These are phyloP conservation scores for Gloeophyllum trabeum DNA, from an alignment of 768 basidiomycete species.

Conservation along the genomic window DNA sequence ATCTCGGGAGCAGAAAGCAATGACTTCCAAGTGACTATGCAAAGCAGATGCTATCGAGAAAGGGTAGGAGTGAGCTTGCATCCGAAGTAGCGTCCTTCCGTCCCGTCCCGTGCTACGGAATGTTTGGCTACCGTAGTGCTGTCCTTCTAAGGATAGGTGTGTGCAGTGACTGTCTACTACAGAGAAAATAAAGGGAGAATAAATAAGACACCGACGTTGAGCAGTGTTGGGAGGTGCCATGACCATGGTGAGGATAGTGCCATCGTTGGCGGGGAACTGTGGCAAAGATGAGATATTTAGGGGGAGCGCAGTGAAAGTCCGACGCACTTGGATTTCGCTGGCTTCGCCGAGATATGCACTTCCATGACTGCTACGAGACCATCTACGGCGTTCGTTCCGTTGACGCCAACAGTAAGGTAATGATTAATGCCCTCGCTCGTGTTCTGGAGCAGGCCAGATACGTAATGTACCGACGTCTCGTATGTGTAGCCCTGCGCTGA, in stretches of 20 bases:
- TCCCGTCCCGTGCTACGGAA: too few relatives aligned
- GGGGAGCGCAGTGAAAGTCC: background rate
- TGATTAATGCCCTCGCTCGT: slow-evolving; percentile 66
- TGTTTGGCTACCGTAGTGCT: too few relatives aligned
- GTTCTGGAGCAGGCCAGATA: slow-evolving; percentile 61
- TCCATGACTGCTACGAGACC: slow-evolving; percentile 75
- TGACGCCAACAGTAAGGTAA: slow-evolving; percentile 35
- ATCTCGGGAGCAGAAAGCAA: too few relatives aligned
- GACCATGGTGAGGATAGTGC: background rate
- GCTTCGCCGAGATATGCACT: slow-evolving; percentile 45
- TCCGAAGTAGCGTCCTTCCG: too few relatives aligned
- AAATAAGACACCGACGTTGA: background rate
- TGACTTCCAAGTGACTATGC: too few relatives aligned
- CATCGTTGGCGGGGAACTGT: background rate
- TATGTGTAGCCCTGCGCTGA: slow-evolving; percentile 64
- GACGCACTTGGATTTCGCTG: slow-evolving; percentile 8
- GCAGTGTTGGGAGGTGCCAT: background rate
- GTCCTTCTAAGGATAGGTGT: too few relatives aligned
- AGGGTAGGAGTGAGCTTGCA: too few relatives aligned
- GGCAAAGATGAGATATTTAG: background rate
- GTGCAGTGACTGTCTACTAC: too few relatives aligned
- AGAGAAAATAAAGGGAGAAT: background rate
- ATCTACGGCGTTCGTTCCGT: slow-evolving; percentile 57
- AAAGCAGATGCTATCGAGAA: too few relatives aligned
- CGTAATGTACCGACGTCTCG: slow-evolving; percentile 53